Base-by-base conservation (phyloP, 331 rosid genomes). In the Acacia concinna region DNA sequence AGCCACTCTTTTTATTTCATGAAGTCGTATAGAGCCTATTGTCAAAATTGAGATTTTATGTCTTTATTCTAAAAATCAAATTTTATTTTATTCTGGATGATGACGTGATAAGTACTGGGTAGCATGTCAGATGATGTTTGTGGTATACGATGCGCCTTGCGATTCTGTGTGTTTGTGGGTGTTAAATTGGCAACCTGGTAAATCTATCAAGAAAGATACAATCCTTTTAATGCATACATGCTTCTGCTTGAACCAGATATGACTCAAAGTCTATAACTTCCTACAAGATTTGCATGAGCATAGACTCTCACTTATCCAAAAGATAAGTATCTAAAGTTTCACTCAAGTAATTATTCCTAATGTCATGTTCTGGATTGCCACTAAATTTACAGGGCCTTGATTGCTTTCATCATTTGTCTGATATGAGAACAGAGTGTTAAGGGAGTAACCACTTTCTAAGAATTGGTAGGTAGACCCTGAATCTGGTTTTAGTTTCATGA, bases 401-500 rank as follows among this genome's bases (percentile, higher is more conserved):
- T 21, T 69, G 43, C 25, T 78, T 43, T 59, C 54, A 49, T 68
- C 47, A 77, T 67, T 75, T 72, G 38, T 49, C 28, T 63, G 62
- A 79, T 25, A 35, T 46, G 78, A 18, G 20, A 66, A 77, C 35
- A 65, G 34, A 68, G 21, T 62, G 56, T 69, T 5, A 43, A 35
- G 49, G 71, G 49, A 66, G 30, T 65, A 28, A 65, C 56, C 34
- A 23, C 73, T 66, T 72, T 40, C 67, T 64, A 67, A 64, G 69
- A 74, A 59, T 78, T 62, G 56, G 1, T 66, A 23, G 78, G 8
- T 73, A 84, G 81, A 83, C 65, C 59, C 79, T 84, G 35, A 74
- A 79, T 79, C 60, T 83, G 49, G 77, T 67, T 79, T 68, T 68
- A 73, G 68, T 81, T 88, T 78, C 31, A 35, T 73, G 78, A 20